These are phyloP conservation scores for Fusarium zealandicum DNA, from an alignment of 2,329 filamentous ascomycete genomes.

Conservation along the genomic window DNA sequence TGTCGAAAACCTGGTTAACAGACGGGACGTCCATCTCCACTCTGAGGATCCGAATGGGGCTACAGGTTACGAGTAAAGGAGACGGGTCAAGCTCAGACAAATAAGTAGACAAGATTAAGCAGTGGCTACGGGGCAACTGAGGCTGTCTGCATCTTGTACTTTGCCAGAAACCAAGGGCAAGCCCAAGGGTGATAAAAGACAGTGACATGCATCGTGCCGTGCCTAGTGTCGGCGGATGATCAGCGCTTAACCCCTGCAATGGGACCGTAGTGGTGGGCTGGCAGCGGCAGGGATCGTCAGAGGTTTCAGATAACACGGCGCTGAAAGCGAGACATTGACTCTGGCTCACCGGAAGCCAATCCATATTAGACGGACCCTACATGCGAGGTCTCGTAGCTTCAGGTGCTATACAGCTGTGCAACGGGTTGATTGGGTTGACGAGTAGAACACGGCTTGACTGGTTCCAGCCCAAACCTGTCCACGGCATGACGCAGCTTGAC, in stretches of 20 bases:
- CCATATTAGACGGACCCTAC: not conserved
- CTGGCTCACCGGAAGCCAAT: not conserved
- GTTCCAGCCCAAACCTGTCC: not conserved
- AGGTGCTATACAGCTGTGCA: not conserved
- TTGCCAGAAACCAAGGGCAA: not conserved
- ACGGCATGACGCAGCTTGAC: not conserved
- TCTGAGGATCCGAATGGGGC: not conserved
- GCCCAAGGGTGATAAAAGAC: not conserved
- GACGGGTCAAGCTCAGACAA: not conserved
- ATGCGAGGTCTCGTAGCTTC: not conserved
- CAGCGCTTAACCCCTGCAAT: not conserved
- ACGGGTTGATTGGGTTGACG: not conserved
- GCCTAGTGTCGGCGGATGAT: not conserved
- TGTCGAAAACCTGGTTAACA: conserved; percentile 24
- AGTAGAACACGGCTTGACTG: conserved; percentile 6
- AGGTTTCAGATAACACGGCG: not conserved
- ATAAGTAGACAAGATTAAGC: too few relatives aligned
- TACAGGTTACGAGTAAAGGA: not conserved
- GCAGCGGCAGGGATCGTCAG: conserved; percentile 4
- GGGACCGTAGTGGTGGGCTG: too few relatives aligned
- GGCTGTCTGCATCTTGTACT: not conserved
- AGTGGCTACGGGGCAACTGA: not conserved
- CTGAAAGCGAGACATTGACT: conserved; percentile 13
- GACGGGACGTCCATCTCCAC: conserved; percentile 24
- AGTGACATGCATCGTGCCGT: not conserved